A percentile compares a stretch with the other conserved stretches of the same genome.
These are phyloP conservation scores for Lolium rigidum DNA, from an alignment of 176 grass and related monocot species.

Conservation along the genomic window DNA sequence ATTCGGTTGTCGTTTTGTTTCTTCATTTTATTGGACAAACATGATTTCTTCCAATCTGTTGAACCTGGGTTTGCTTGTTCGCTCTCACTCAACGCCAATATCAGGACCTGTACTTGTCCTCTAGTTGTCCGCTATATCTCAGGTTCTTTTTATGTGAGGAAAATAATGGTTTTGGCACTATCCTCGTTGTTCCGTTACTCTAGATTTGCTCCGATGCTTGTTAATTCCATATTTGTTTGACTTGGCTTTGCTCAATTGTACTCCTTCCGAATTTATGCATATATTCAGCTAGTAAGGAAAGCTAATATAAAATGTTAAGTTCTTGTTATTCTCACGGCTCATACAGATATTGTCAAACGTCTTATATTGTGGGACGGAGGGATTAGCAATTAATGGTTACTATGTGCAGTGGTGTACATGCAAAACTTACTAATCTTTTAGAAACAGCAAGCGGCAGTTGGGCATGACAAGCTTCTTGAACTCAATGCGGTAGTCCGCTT, in stretches of 20 bases:
- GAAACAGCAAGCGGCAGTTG: not conserved
- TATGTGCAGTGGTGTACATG: not conserved
- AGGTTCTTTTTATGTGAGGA: not conserved
- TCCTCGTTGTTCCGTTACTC: not conserved
- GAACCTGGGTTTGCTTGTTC: not conserved
- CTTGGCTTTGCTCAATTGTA: not conserved
- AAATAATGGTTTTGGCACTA: not conserved
- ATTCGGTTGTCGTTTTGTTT: not conserved
- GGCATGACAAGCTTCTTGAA: not conserved
- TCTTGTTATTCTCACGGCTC: not conserved
- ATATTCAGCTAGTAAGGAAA: conserved; percentile 14
- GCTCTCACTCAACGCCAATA: not conserved
- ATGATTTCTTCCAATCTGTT: not conserved
- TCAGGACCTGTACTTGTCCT: not conserved
- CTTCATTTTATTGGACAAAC: not conserved
- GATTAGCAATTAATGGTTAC: not conserved
- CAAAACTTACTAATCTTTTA: not conserved
- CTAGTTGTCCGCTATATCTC: not conserved
- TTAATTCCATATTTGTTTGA: not conserved
- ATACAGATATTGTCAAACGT: too few species aligned
- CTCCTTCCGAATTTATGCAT: not conserved
- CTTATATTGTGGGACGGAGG: too few species aligned
- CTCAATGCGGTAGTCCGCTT: conserved; percentile 13
- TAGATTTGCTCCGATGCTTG: conserved; percentile 16
- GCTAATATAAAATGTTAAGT: not conserved